A percentile compares a stretch with the other conserved stretches of the same genome.
Conservation (phyloP, 305 asterid species). For the Rubia tinctorum region DNA sequence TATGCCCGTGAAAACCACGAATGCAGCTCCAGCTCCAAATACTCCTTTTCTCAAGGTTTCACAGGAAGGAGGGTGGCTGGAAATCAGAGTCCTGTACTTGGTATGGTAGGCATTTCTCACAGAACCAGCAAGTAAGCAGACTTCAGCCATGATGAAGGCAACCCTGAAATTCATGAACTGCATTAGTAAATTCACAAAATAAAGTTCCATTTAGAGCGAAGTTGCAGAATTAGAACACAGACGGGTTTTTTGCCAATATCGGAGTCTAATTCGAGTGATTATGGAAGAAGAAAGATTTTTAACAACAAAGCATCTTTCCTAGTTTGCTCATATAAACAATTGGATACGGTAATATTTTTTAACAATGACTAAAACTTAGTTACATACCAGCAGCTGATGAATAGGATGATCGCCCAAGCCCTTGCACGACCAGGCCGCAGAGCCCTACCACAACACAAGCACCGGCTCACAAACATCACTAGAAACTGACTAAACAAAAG, state of each 20-base stretch:
- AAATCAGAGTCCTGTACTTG: conserved; percentile 48
- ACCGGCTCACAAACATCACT: conserved; percentile 55
- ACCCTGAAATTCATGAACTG: conserved; percentile 40
- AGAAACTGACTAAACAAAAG: conserved; percentile 67
- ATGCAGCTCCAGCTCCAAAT: conserved; percentile 87
- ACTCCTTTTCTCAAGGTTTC: conserved; percentile 81
- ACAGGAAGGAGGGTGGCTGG: conserved; percentile 57
- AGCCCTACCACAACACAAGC: conserved; percentile 81
- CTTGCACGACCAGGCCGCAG: conserved; percentile 69
- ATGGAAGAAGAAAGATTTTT: neutral
- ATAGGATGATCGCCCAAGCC: conserved; percentile 60
- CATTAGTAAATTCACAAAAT: neutral
- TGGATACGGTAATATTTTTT: neutral
- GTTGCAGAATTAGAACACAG: neutral
- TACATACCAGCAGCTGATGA: conserved; percentile 77
- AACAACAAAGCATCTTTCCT: neutral
- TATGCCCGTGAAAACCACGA: conserved; percentile 64
- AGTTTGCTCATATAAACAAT: neutral
- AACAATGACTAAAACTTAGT: neutral
- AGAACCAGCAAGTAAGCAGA: conserved; percentile 74
- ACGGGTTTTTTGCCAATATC: neutral
- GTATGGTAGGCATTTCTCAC: conserved; percentile 78
- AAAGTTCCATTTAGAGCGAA: neutral
- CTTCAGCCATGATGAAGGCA: conserved; percentile 67
- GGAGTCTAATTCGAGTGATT: neutral